phyloP scores from a whole-genome alignment of 164 flowering plant genomes.

The Santalum album region DNA sequence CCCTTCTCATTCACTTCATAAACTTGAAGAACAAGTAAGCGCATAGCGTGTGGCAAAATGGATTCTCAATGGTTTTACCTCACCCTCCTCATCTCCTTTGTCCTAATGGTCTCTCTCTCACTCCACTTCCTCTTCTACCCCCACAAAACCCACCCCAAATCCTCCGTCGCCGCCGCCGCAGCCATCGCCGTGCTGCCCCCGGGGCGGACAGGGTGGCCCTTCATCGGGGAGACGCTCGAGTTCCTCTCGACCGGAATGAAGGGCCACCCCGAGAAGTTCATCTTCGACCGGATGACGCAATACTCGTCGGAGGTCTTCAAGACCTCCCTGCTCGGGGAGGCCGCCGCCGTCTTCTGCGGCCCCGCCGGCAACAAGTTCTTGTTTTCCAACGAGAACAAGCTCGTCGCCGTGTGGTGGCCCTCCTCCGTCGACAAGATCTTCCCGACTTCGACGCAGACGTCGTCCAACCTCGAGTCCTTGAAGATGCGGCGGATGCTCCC shows the following conservation, averaged over 20 bases:
- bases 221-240: constrained; percentile 22
- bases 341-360: constrained; percentile 15
- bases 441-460: constrained; percentile 14
- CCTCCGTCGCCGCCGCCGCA: neutral
- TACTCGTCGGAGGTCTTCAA: constrained; percentile 16
- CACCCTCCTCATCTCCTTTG: constrained; percentile 13
- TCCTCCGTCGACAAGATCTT: constrained; percentile 16
- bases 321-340: constrained; percentile 18
- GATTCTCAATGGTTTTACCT: constrained; percentile 7
- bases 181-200: constrained; percentile 22
- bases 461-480: constrained; percentile 13
- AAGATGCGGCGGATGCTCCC: constrained; percentile 18
- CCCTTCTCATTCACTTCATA: no score
- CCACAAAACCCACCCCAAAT: constrained; percentile 3
- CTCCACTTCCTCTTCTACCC: constrained; percentile 24
- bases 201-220: constrained; percentile 17
- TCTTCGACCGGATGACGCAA: constrained; percentile 16
- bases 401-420: constrained; percentile 21
- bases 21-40: no score
- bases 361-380: constrained; percentile 17
- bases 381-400: constrained; percentile 21
- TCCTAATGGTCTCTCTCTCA: constrained; percentile 20
- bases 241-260: constrained; percentile 18
- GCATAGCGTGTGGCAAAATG: no score
- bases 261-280: constrained; percentile 25